These are phyloP conservation scores for Apiosordaria backusii DNA, from an alignment of 495 filamentous ascomycete genomes.

Conservation along the genomic window DNA sequence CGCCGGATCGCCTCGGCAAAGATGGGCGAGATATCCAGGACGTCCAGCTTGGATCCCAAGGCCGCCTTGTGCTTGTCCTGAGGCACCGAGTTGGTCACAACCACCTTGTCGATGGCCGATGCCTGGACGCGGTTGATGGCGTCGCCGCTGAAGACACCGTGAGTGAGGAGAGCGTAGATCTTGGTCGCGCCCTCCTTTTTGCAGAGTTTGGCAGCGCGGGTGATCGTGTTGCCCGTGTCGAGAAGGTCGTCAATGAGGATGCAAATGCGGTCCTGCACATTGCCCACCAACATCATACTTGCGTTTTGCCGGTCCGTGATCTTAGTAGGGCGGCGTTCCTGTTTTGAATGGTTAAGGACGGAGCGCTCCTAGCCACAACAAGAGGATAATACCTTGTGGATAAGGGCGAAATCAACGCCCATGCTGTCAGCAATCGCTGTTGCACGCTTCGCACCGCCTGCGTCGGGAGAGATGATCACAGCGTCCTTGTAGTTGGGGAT, in stretches of 20 bases:
- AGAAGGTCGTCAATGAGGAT: conserved; percentile 93
- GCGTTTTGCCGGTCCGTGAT: conserved; percentile 93
- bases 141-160: conserved; percentile 91
- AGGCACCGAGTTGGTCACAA: conserved; percentile 92
- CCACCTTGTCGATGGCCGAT: conserved; percentile 81
- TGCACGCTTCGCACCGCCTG: conserved; percentile 96
- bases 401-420: conserved; percentile 90
- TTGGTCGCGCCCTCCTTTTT: conserved; percentile 88
- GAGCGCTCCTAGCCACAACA: conserved; percentile 13
- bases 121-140: conserved; percentile 94
- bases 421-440: conserved; percentile 93
- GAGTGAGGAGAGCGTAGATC: conserved; percentile 89
- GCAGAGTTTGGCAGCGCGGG: conserved; percentile 88
- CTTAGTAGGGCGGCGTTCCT: conserved; percentile 95
- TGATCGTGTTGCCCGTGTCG: conserved; percentile 96
- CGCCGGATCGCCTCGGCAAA: conserved; percentile 97
- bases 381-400: conserved; percentile 78
- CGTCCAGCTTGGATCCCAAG: conserved; percentile 79
- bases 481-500: conserved; percentile 84
- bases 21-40: conserved; percentile 84
- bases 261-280: conserved; percentile 75
- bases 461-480: conserved; percentile 94
- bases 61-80: conserved; percentile 70
- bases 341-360: conserved; percentile 19
- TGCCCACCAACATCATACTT: conserved; percentile 96